phyloP scores from a whole-genome alignment of 2,329 filamentous ascomycete species.

The Aspergillus sp. region DNA sequence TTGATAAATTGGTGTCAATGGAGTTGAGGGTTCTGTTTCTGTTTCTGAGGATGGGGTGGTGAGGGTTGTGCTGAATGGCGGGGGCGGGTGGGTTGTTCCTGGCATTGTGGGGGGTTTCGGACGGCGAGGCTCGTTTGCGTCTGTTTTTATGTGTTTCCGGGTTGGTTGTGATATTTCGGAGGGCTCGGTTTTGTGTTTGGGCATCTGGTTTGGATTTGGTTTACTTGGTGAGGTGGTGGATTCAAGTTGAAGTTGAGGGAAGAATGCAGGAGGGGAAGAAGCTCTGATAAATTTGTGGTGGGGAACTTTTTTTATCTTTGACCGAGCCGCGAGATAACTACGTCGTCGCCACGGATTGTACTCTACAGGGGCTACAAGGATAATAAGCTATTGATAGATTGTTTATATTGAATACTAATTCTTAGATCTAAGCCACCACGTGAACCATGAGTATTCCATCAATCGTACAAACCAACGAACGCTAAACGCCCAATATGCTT shows the following conservation, averaged over 20 bases:
- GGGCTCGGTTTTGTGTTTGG: neutral
- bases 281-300: conserved; percentile 9
- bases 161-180: neutral
- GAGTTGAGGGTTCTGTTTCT: conserved; percentile 50
- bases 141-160: neutral
- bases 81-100: neutral
- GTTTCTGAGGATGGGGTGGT: conserved; percentile 53
- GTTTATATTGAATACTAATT: neutral
- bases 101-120: neutral
- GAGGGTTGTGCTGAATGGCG: conserved; percentile 18
- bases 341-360: too few relatives aligned
- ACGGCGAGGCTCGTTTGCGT: neutral
- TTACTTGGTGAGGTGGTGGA: neutral
- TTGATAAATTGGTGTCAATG: conserved; percentile 76
- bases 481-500: conserved; percentile 10
- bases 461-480: conserved; percentile 3
- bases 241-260: neutral
- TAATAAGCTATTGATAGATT: neutral
- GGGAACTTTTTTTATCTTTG: neutral
- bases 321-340: neutral
- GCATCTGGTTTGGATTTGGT: neutral
- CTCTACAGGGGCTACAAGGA: too few relatives aligned
- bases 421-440: neutral
- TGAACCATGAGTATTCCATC: neutral
- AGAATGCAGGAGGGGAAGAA: neutral